These are phyloP conservation scores for Talinum fruticosum DNA, from an alignment of 148 eudicot genomes.

Conservation along the genomic window DNA sequence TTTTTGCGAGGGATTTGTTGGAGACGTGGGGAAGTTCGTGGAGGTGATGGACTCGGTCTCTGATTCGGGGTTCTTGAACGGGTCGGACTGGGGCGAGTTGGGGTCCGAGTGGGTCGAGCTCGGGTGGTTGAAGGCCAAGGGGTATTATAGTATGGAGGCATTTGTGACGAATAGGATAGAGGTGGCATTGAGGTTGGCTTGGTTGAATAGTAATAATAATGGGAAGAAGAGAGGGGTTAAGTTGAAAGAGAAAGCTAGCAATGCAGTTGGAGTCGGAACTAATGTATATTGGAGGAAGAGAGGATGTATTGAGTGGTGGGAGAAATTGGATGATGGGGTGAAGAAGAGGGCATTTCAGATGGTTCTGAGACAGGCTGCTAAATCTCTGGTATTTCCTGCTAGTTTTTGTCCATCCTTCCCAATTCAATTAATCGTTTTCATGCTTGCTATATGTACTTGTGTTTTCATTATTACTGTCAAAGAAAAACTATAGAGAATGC, in stretches of 20 bases:
- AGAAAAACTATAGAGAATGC: not conserved
- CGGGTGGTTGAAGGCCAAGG: conserved; percentile 83
- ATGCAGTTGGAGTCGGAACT: conserved; percentile 51
- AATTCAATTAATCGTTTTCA: not conserved
- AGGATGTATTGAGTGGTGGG: conserved; percentile 97
- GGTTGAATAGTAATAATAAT: conserved; percentile 57
- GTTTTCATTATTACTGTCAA: not conserved
- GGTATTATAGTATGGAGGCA: conserved; percentile 78
- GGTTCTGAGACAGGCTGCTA: conserved; percentile 51
- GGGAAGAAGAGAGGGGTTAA: conserved; percentile 88
- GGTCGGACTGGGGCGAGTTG: conserved; percentile 54
- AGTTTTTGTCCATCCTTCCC: not conserved
- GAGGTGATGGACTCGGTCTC: conserved; percentile 60
- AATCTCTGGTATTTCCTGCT: conserved; percentile 55
- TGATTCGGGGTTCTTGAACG: conserved; percentile 58
- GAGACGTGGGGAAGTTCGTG: conserved; percentile 48
- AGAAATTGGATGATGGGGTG: conserved; percentile 45
- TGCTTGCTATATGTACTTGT: not conserved
- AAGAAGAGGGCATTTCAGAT: conserved; percentile 43
- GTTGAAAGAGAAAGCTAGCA: conserved; percentile 60
- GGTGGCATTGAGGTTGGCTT: conserved; percentile 74
- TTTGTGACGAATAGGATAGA: conserved; percentile 79
- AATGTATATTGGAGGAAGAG: conserved; percentile 95
- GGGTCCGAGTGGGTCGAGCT: conserved; percentile 72
- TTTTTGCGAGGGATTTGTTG: conserved; percentile 53